These are phyloP conservation scores for Wickerhamiella vanderwaltii DNA, from an alignment of 805 yeast species.

Conservation along the genomic window DNA sequence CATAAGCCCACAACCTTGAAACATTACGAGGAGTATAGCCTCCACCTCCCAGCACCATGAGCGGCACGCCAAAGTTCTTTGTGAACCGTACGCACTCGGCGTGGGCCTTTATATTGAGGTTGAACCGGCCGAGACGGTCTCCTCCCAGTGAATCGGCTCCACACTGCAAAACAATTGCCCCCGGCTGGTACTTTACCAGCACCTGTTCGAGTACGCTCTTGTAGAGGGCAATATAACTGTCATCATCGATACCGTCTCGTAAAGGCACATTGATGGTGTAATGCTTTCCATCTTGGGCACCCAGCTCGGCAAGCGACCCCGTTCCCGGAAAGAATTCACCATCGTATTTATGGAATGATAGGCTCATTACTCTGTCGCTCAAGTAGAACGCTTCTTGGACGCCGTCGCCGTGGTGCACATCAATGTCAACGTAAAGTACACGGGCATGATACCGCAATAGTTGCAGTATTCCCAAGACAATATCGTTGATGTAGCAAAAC, in stretches of 20 bases:
- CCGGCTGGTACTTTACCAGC: slow-evolving; percentile 77
- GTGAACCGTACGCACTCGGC: slow-evolving; percentile 91
- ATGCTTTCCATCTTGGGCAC: slow-evolving; percentile 74
- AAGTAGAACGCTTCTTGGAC: slow-evolving; percentile 90
- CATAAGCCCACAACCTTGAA: slow-evolving; percentile 89
- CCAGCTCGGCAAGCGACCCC: slow-evolving; percentile 73
- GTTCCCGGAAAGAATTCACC: slow-evolving; percentile 93
- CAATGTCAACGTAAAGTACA: slow-evolving; percentile 78
- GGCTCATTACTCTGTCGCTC: slow-evolving; percentile 83
- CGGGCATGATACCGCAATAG: slow-evolving; percentile 72
- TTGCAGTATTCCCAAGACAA: slow-evolving; percentile 72
- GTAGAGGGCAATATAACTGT: slow-evolving; percentile 43
- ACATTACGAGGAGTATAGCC: slow-evolving; percentile 98
- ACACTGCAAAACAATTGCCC: slow-evolving; percentile 93
- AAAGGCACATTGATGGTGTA: slow-evolving; percentile 78
- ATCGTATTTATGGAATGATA: slow-evolving; percentile 76
- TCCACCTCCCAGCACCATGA: slow-evolving; percentile 95
- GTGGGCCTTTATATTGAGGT: slow-evolving; percentile 84
- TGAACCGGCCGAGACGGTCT: slow-evolving; percentile 91
- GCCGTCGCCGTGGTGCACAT: slow-evolving; percentile 91
- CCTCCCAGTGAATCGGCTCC: slow-evolving; percentile 97
- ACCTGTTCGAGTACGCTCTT: slow-evolving; percentile 83
- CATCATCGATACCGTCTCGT: slow-evolving; percentile 90
- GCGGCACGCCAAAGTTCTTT: slow-evolving; percentile 72
- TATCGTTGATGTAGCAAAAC: slow-evolving; percentile 82